Conservation (phyloP, 176 grass and related monocot species). For the Paspalum notatum region DNA sequence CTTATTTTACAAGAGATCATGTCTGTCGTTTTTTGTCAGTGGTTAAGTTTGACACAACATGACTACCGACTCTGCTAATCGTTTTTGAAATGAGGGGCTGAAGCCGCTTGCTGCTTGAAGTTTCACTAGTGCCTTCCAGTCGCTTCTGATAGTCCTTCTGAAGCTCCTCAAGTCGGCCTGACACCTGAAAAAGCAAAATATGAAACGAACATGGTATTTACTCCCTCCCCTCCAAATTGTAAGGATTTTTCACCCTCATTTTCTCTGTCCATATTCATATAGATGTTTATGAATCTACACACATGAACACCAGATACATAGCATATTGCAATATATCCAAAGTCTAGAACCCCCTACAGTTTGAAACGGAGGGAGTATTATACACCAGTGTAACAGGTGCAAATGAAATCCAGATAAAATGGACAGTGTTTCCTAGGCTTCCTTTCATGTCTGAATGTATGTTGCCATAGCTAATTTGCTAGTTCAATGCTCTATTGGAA, state of each 20-base stretch:
- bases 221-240: too few species aligned
- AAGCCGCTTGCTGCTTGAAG: constrained; percentile 48
- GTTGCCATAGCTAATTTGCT: background rate
- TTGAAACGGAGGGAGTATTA: too few species aligned
- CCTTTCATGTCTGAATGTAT: background rate
- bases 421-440: background rate
- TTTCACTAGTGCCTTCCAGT: constrained; percentile 43
- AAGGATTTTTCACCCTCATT: too few species aligned
- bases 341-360: too few species aligned
- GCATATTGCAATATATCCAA: too few species aligned
- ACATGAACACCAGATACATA: too few species aligned
- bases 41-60: constrained; percentile 39
- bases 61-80: constrained; percentile 57
- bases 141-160: constrained; percentile 67
- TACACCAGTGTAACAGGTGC: background rate
- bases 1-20: background rate
- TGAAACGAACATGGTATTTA: background rate
- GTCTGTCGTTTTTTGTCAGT: constrained; percentile 34
- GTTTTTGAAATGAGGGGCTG: constrained; percentile 55
- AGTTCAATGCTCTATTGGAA: background rate
- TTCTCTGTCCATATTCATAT: too few species aligned
- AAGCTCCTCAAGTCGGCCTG: constrained; percentile 65
- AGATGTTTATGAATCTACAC: too few species aligned
- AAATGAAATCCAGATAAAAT: background rate
- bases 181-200: constrained; percentile 59